Evolutionary conservation across 306 rosid species (phyloP), one percentile per base, ranked within the genome.

Genomic region (Cucurbita maxima): DNA sequence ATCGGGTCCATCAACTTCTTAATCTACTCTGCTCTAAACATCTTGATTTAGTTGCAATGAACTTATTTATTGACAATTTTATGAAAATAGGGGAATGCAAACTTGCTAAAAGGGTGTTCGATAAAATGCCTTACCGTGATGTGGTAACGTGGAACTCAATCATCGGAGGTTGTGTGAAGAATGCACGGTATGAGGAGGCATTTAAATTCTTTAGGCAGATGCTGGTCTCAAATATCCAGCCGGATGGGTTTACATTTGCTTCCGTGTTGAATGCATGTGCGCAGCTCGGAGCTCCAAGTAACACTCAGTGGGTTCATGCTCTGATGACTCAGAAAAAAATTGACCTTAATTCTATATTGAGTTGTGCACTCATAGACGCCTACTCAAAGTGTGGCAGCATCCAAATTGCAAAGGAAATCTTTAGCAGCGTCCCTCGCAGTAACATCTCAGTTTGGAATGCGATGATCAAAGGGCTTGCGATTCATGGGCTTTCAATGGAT

Each of bases 361-460:
- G 82, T 80, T 82, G 88, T 38, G 87, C 90, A 3, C 77, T 90
- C 78, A 76, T 90, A 76, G 90, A 90, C 58, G 83, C 86, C 86
- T 87, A 87, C 81, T 85, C 90, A 0, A 87, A 84, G 75, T 90
- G 96, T 12, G 89, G 92, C 73, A 86, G 83, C 78, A 85, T 89
- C 36, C 77, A 84, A 67, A 72, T 72, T 57, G 86, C 96, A 0
- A 86, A 58, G 30, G 81, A 45, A 44, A 74, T 89, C 74, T 89
- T 89, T 80, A 78, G 77, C 6, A 48, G 40, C 19, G 77, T 72
- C 22, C 77, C 4, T 45, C 87, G 70, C 2, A 68, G 79, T 80
- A 81, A 87, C 20, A 84, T 86, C 19, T 89, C 90, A 3, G 83
- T 89, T 81, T 89, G 92, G 92, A 89, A 89, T 77, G 86, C 89